Base-by-base conservation (phyloP, 2,329 filamentous ascomycete genomes). In the Fusarium sp. region DNA sequence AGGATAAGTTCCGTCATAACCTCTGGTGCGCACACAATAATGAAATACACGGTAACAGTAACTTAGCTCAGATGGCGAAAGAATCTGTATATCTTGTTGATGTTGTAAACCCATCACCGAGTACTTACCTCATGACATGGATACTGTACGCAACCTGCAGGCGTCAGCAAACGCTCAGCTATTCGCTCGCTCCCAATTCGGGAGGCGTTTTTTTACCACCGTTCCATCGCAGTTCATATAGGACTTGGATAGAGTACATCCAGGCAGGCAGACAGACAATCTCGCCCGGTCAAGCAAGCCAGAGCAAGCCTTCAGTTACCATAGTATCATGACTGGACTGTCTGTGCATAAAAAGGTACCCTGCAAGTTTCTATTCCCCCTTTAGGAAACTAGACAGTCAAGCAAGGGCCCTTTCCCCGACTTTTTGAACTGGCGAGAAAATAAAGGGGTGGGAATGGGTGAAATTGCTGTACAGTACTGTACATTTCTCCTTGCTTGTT, bases 101-200 rank as follows among this genome's bases (percentile, higher is more conserved):
- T 67, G 60, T 51, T 57, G 50, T 32, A 51, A 37, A n/a, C 18
- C 32, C 32, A 37, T 37, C 32, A 18, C 16, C 32, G 9, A 34
- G 32, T 37, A 37, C 34, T 37, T 37, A n/a, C 34, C 34, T 37
- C 34, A 37, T 37, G n/a, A n/a, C 18, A 37, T n/a, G 34, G 25
- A 47, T 67, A 66, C 50, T 57, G 50, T 40, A 51, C 32, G 49
- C 28, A 61, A 63, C 45, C 28, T 32, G 34, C 32, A 72, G 70
- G 65, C 72, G 72, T 74, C 67, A 74, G 69, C 58, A 54, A 54
- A 55, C 30, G 28, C 50, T 65, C 51, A 25, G 41, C 57, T 47
- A 58, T 68, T 74, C 69, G 72, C 55, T 60, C 58, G 57, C 68
- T 73, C 72, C 69, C 59, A 57, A 72, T 65, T 43, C 37, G 49